Conservation (phyloP, 305 asterid species). For the Solanum chacoense region DNA sequence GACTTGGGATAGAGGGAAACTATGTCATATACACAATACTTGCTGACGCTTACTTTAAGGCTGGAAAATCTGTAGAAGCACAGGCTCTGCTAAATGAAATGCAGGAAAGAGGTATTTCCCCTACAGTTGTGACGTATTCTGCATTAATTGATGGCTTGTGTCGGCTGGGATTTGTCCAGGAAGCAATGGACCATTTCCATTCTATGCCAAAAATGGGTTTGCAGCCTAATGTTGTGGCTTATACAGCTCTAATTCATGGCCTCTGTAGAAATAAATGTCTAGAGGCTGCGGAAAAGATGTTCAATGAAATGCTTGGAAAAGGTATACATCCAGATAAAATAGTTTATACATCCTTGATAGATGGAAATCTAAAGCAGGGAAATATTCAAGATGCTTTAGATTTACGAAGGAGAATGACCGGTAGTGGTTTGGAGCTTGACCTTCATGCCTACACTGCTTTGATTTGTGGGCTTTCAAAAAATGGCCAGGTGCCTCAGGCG, state of each 20-base stretch:
- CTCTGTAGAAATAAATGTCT: slow-evolving; percentile 46
- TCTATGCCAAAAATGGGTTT: slow-evolving; percentile 39
- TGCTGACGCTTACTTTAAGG: slow-evolving; percentile 63
- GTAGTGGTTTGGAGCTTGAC: slow-evolving; percentile 55
- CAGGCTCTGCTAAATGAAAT: slow-evolving; percentile 48
- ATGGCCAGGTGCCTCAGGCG: slow-evolving; percentile 52
- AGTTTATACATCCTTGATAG: slow-evolving; percentile 56
- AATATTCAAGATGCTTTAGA: slow-evolving; percentile 55
- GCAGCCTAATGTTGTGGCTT: slow-evolving; percentile 56
- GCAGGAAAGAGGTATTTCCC: slow-evolving; percentile 49
- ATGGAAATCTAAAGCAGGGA: slow-evolving; percentile 62
- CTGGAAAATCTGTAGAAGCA: slow-evolving; percentile 65
- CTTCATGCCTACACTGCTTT: slow-evolving; percentile 70
- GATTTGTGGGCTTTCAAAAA: slow-evolving; percentile 60
- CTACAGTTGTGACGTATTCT: slow-evolving; percentile 52
- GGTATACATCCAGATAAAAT: slow-evolving; percentile 59
- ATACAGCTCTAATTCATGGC: slow-evolving; percentile 68
- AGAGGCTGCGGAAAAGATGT: slow-evolving; percentile 53
- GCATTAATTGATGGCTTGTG: slow-evolving; percentile 62
- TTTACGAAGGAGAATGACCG: slow-evolving; percentile 50
- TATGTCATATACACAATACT: slow-evolving; percentile 61
- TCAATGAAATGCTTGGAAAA: slow-evolving; percentile 50
- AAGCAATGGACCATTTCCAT: slow-evolving; percentile 50
- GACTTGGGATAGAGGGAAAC: slow-evolving; percentile 33
- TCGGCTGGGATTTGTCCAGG: slow-evolving; percentile 54